phyloP scores from a whole-genome alignment of 2,329 filamentous ascomycete genomes.

The Fusarium tjaetaba region DNA sequence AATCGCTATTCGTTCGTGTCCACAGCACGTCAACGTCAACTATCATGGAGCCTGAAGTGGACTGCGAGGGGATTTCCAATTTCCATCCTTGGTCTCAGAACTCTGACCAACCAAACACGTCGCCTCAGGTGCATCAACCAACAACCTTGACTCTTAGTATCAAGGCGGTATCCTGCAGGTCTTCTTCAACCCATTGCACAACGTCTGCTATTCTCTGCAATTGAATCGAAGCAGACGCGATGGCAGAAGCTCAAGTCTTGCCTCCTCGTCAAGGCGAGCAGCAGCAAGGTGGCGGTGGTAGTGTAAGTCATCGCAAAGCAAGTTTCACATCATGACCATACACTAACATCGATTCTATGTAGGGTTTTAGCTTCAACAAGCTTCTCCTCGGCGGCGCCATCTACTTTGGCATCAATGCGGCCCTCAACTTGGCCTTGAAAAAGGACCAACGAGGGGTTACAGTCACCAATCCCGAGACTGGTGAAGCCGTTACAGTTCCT shows the following conservation, averaged over 20 bases:
- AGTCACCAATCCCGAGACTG: constrained; percentile 59
- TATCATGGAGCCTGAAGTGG: constrained; percentile 16
- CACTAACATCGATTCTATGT: constrained; percentile 15
- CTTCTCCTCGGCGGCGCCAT: constrained; percentile 63
- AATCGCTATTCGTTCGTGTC: constrained; percentile 30
- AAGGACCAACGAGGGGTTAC: constrained; percentile 59
- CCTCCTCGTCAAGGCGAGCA: constrained; percentile 40
- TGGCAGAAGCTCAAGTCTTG: constrained; percentile 43
- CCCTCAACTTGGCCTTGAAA: constrained; percentile 63
- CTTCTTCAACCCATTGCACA: neutral
- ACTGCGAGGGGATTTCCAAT: constrained; percentile 35
- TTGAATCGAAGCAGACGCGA: constrained; percentile 26
- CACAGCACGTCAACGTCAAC: constrained; percentile 33
- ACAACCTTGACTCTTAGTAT: constrained; percentile 26
- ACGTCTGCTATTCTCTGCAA: neutral
- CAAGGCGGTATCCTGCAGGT: constrained; percentile 12
- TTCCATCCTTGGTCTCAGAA: neutral
- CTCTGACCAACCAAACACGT: constrained; percentile 25
- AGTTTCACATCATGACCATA: neutral
- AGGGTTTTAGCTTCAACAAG: constrained; percentile 55
- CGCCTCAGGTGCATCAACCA: constrained; percentile 18
- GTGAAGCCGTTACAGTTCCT: constrained; percentile 63
- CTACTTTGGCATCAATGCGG: constrained; percentile 68
- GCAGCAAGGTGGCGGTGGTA: constrained; percentile 41
- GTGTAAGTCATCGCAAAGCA: constrained; percentile 42